Percentiles rank a stretch among this genome's conserved stretches.
Evolutionary conservation across 208 protist genomes (phyloP).

Genomic region (Crithidia fasciculata): DNA sequence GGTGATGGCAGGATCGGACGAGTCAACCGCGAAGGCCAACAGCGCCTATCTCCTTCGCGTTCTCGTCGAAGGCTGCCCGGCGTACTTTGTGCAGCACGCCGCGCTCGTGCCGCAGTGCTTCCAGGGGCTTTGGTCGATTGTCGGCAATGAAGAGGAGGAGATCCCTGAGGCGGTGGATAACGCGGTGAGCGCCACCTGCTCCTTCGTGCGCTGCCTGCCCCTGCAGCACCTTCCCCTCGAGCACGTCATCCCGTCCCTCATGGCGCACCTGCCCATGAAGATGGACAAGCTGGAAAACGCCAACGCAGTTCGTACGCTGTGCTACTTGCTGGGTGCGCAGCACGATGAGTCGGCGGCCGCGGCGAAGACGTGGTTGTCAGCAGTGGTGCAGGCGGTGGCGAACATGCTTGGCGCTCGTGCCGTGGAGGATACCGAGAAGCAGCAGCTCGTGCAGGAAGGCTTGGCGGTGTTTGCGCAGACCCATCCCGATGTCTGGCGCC

Average conservation of each 20-base stretch:
- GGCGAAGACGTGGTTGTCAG: constrained; percentile 36
- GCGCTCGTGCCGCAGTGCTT: constrained; percentile 36
- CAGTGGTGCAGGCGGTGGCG: constrained; percentile 45
- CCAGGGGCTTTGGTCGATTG: constrained; percentile 45
- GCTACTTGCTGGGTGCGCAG: constrained; percentile 42
- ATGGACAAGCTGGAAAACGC: constrained; percentile 81
- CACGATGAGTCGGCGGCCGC: constrained; percentile 30
- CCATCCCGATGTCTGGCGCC: constrained; percentile 42
- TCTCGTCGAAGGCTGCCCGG: constrained; percentile 61
- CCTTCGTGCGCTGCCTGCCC: constrained; percentile 65
- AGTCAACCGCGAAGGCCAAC: constrained; percentile 72
- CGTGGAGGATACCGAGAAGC: constrained; percentile 61
- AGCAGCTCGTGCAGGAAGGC: constrained; percentile 45
- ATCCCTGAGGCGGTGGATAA: constrained; percentile 84
- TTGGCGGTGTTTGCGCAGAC: constrained; percentile 32
- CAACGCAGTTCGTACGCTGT: constrained; percentile 62
- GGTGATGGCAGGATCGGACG: constrained; percentile 63
- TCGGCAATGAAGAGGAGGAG: constrained; percentile 52
- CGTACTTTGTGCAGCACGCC: constrained; percentile 28
- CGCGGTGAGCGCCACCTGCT: constrained; percentile 83
- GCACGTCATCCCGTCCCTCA: constrained; percentile 54
- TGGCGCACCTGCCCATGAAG: constrained; percentile 73
- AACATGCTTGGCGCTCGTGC: constrained; percentile 47
- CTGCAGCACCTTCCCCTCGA: constrained; percentile 30
- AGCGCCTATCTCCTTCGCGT: constrained; percentile 67